Evolutionary conservation across 768 basidiomycete species (phyloP).

Genomic region (Lactarius deliciosus): DNA sequence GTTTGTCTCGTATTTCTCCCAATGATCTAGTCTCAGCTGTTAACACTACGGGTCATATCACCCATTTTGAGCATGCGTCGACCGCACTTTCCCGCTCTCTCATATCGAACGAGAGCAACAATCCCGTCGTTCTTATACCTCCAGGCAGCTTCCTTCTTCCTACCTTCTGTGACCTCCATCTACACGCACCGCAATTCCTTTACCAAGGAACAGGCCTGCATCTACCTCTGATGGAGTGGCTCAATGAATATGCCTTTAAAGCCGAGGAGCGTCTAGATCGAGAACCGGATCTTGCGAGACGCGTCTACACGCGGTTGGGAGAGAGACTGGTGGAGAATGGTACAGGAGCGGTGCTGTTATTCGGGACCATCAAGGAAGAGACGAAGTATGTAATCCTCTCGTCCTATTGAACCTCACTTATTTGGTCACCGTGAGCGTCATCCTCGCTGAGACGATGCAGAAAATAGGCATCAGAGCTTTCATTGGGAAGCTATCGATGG

Average conservation of each 20-base stretch:
- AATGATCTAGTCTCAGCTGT: conserved; percentile 5
- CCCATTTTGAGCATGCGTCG: conserved; percentile 45
- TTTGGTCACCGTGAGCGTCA: conserved; percentile 48
- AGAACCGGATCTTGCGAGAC: conserved; percentile 56
- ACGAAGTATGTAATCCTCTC: conserved; percentile 61
- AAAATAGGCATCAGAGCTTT: conserved; percentile 70
- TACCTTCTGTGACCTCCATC: conserved; percentile 78
- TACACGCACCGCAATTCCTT: conserved; percentile 87
- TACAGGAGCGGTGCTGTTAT: conserved; percentile 73
- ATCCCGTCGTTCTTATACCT: conserved; percentile 40
- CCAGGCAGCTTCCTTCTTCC: conserved; percentile 69
- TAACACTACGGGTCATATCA: conserved; percentile 47
- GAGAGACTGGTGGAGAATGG: conserved; percentile 67
- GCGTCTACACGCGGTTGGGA: conserved; percentile 68
- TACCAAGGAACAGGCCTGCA: conserved; percentile 88
- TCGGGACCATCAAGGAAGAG: conserved; percentile 80
- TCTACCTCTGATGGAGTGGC: conserved; percentile 82
- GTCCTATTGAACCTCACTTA: neutral
- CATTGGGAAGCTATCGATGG: conserved; percentile 92
- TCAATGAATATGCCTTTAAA: conserved; percentile 77
- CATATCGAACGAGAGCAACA: conserved; percentile 30
- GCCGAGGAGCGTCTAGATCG: conserved; percentile 75
- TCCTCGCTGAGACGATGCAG: conserved; percentile 76
- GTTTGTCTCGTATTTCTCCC: neutral
- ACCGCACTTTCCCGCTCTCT: conserved; percentile 40